Percentiles rank a stretch among this genome's conserved stretches.
phyloP scores from a whole-genome alignment of 2,329 filamentous ascomycete genomes.

The Pyricularia pennisetigena region DNA sequence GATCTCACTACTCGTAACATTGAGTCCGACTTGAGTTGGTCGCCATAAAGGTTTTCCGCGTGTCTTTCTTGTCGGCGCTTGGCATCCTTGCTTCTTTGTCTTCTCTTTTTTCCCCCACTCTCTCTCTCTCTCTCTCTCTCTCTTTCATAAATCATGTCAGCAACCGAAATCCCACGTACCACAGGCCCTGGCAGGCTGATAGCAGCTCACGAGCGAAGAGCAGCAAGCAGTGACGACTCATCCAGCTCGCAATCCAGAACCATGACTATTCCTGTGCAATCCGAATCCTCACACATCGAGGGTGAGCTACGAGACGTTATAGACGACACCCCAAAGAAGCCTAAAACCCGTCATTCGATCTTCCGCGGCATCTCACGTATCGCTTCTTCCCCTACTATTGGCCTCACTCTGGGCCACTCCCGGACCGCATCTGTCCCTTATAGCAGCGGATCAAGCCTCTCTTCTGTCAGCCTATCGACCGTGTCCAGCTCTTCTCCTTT shows the following conservation, averaged over 20 bases:
- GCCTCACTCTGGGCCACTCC: slow-evolving; percentile 42
- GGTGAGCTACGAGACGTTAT: not conserved
- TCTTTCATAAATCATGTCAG: not conserved
- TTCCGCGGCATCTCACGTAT: slow-evolving; percentile 71
- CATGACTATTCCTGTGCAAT: not conserved
- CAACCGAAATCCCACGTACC: not conserved
- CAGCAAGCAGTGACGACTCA: not conserved
- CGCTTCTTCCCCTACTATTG: slow-evolving; percentile 67
- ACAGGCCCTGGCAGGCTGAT: not conserved
- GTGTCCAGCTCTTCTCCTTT: slow-evolving; percentile 16
- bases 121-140: not conserved
- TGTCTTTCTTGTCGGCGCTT: not conserved
- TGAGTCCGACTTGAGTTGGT: not conserved
- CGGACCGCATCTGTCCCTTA: slow-evolving; percentile 62
- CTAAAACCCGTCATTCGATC: slow-evolving; percentile 54
- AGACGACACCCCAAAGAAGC: not conserved
- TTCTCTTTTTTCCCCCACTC: not conserved
- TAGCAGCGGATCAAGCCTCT: slow-evolving; percentile 40
- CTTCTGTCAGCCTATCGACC: slow-evolving; percentile 42
- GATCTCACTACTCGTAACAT: not conserved
- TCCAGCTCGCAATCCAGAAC: not conserved
- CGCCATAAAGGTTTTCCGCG: not conserved
- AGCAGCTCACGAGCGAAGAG: not conserved
- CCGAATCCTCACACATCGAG: slow-evolving; percentile 31
- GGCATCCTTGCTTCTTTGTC: not conserved